Evolutionary conservation across 2,329 filamentous ascomycete species (phyloP).

Genomic region (Alternaria consortialis): DNA sequence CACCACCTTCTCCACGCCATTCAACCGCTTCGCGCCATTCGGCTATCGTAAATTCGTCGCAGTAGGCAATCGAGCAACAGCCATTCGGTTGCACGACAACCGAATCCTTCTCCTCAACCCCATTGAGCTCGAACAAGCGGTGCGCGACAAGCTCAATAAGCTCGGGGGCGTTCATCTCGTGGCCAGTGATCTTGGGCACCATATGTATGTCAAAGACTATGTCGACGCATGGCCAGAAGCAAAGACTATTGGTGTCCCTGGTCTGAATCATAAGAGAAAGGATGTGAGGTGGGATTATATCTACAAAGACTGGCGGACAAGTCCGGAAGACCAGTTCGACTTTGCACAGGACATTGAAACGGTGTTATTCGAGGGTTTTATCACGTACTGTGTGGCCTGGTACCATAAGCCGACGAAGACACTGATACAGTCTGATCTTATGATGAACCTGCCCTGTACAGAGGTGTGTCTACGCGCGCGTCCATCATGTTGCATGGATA

Average conservation of each 20-base stretch:
- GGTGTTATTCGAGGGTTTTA: slow-evolving; percentile 27
- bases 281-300: slow-evolving; percentile 26
- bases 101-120: slow-evolving; percentile 25
- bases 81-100: slow-evolving; percentile 17
- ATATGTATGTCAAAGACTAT: slow-evolving; percentile 19
- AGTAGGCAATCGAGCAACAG: slow-evolving; percentile 28
- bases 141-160: slow-evolving; percentile 12
- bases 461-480: slow-evolving; percentile 9
- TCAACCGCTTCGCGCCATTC: slow-evolving; percentile 29
- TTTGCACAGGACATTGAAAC: slow-evolving; percentile 25
- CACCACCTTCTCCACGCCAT: slow-evolving; percentile 25
- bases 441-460: slow-evolving; percentile 28
- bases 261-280: slow-evolving; percentile 20
- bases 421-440: slow-evolving; percentile 22
- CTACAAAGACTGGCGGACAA: slow-evolving; percentile 15
- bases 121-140: slow-evolving; percentile 12
- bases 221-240: slow-evolving; percentile 18
- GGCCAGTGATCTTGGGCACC: slow-evolving; percentile 24
- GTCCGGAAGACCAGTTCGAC: slow-evolving; percentile 24
- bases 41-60: slow-evolving; percentile 28
- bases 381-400: slow-evolving; percentile 29
- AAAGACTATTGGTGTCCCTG: slow-evolving; percentile 23
- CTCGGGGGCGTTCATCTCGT: slow-evolving; percentile 26
- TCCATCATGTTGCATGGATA: neutral
- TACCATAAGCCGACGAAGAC: slow-evolving; percentile 23